Conservation (phyloP, 2,329 filamentous ascomycete genomes). For the Phyllosticta citribraziliensis region DNA sequence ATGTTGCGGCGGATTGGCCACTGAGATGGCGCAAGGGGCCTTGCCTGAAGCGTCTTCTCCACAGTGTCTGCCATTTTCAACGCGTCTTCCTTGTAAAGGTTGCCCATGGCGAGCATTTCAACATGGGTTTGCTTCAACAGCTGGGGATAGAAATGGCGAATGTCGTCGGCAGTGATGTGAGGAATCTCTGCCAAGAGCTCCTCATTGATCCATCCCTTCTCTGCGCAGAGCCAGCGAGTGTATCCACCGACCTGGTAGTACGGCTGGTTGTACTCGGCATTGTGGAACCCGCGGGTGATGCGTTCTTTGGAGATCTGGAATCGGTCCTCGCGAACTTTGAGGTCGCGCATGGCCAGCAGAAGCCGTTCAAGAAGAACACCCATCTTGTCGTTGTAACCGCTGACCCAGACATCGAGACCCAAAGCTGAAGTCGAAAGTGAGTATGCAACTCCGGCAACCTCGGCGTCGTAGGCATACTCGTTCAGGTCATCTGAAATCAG, state of each 20-base stretch:
- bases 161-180: constrained; percentile 61
- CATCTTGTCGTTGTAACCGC: constrained; percentile 95
- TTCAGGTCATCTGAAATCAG: constrained; percentile 80
- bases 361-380: constrained; percentile 84
- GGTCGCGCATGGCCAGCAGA: constrained; percentile 68
- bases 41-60: constrained; percentile 66
- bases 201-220: constrained; percentile 69
- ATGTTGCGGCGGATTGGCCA: constrained; percentile 72
- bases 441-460: constrained; percentile 82
- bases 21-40: constrained; percentile 62
- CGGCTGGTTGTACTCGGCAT: constrained; percentile 79
- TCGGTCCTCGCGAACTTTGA: constrained; percentile 75
- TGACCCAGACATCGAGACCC: constrained; percentile 68
- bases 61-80: constrained; percentile 75
- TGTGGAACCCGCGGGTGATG: constrained; percentile 64
- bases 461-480: constrained; percentile 93
- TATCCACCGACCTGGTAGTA: constrained; percentile 83
- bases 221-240: constrained; percentile 67
- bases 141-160: constrained; percentile 69
- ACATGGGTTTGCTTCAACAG: constrained; percentile 76
- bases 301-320: constrained; percentile 90
- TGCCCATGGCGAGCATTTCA: constrained; percentile 82
- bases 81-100: constrained; percentile 88
- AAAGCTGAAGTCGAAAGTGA: constrained; percentile 61
- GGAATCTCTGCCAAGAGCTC: constrained; percentile 70